Percentiles rank a stretch among this genome's conserved stretches.
Evolutionary conservation across 2,329 filamentous ascomycete genomes (phyloP).

Genomic region (Fusarium camptoceras): DNA sequence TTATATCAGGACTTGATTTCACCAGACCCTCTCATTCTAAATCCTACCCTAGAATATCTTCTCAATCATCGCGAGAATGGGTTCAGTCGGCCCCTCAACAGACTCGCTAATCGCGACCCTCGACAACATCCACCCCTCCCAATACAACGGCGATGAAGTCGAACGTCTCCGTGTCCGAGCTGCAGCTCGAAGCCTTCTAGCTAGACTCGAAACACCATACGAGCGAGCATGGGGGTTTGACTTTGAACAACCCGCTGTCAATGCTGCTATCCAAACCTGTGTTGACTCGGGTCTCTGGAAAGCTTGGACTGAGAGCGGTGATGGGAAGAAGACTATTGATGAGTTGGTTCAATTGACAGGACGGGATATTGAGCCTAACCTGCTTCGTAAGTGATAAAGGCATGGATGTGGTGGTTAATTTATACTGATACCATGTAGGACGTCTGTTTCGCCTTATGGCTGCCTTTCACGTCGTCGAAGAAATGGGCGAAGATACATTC

Average conservation of each 20-base stretch:
- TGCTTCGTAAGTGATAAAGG: slow-evolving; percentile 11
- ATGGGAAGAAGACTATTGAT: slow-evolving; percentile 27
- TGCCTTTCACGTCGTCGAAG: slow-evolving; percentile 35
- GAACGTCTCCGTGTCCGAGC: slow-evolving; percentile 35
- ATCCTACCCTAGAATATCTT: too few species aligned
- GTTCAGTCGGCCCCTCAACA: background rate
- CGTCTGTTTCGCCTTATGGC: slow-evolving; percentile 30
- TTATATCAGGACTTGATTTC: too few species aligned
- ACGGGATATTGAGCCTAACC: slow-evolving; percentile 16
- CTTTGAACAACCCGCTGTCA: slow-evolving; percentile 34
- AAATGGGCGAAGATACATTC: slow-evolving; percentile 28
- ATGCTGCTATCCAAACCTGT: slow-evolving; percentile 25
- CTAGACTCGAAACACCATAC: slow-evolving; percentile 25
- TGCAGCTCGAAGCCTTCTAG: slow-evolving; percentile 15
- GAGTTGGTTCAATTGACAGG: slow-evolving; percentile 16
- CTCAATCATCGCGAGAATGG: background rate
- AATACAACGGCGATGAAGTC: slow-evolving; percentile 25
- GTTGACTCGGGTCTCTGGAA: slow-evolving; percentile 34
- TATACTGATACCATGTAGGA: background rate
- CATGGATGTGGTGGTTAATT: too few species aligned
- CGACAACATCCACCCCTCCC: slow-evolving; percentile 2
- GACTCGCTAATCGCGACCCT: slow-evolving; percentile 15
- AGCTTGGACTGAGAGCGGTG: slow-evolving; percentile 14
- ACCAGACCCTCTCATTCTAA: too few species aligned
- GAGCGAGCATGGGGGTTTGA: slow-evolving; percentile 37